Evolutionary conservation across 805 yeast genomes (phyloP), one percentile per base, ranked within the genome.

Genomic region (Candida coquimbonensis): DNA sequence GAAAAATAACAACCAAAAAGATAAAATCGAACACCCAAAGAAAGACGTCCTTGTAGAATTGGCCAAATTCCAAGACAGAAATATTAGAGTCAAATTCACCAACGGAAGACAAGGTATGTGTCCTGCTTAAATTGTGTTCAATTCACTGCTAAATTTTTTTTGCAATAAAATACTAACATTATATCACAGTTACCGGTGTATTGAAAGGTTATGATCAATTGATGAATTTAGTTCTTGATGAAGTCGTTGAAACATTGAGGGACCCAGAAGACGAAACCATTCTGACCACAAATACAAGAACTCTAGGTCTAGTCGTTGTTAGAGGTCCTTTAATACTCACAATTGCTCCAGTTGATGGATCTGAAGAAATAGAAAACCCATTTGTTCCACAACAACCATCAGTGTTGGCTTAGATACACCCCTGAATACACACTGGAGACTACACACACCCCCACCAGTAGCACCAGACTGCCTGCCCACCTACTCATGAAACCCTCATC

Each of bases 1-100:
- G 35, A 49, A 38, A 17, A 36, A 32, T 35, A 41, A 37, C 45
- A 51, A 45, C 37, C 52, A 53, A 49, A 55, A 49, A 68, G 67
- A 53, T 62, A 72, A 53, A 88, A 82, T 54, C 80, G 88, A 51
- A 19, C 60, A 55, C 13, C 98, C 97, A 34, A 86, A 85, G 69
- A 84, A 88, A 65, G 96, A 90, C 51, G 95, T 96, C 21, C 87
- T 90, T 49, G 70, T 88, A 46, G 89, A 90, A 62, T 70, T 93
- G 49, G 77, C 81, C 50, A 83, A 80, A 59, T 87, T 85, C 62
- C 78, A 78, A 56, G 95, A 87, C 61, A 73, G 83, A 54, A 64
- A 73, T 53, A 79, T 91, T 36, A 75, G 82, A 55, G 91, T 90
- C 44, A 82, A 85, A 56, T 80, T 93, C 60, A 75, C 81, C 53